Evolutionary conservation across 202 grass and related monocot species (phyloP).

Genomic region (Schoenoplectus triqueter): DNA sequence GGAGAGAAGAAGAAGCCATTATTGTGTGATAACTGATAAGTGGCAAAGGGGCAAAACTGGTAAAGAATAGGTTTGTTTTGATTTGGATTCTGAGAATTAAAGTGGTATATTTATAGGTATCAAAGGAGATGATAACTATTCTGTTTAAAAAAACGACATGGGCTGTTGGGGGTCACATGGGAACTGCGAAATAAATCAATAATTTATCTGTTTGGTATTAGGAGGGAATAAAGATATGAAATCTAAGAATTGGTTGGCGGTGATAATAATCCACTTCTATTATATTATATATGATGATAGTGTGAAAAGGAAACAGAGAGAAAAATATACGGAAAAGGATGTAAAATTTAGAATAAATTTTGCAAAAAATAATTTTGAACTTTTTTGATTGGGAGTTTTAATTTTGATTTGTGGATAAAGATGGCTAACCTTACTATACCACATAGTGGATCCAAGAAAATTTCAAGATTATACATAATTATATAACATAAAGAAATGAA

Average conservation of each 20-base stretch:
- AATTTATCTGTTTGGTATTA: constrained; percentile 26
- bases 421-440: not conserved
- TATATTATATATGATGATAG: not conserved
- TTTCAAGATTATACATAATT: too few relatives aligned
- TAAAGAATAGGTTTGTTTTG: constrained; percentile 31
- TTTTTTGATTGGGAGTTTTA: not conserved
- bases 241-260: constrained; percentile 20
- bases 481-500: too few relatives aligned
- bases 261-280: not conserved
- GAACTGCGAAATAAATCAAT: constrained; percentile 4
- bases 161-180: constrained; percentile 41
- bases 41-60: not conserved
- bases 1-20: constrained; percentile 39
- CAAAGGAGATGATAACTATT: constrained; percentile 2
- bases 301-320: not conserved
- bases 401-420: not conserved
- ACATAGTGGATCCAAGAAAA: too few relatives aligned
- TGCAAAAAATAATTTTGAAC: not conserved
- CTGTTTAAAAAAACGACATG: constrained; percentile 28
- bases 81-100: constrained; percentile 26
- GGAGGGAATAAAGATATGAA: constrained; percentile 36
- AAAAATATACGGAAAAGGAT: not conserved
- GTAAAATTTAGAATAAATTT: not conserved
- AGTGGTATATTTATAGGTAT: constrained; percentile 34
- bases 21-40: constrained; percentile 1